These are phyloP conservation scores for Cucurbitaria berberidis DNA, from an alignment of 2,329 filamentous ascomycete species.

Conservation along the genomic window DNA sequence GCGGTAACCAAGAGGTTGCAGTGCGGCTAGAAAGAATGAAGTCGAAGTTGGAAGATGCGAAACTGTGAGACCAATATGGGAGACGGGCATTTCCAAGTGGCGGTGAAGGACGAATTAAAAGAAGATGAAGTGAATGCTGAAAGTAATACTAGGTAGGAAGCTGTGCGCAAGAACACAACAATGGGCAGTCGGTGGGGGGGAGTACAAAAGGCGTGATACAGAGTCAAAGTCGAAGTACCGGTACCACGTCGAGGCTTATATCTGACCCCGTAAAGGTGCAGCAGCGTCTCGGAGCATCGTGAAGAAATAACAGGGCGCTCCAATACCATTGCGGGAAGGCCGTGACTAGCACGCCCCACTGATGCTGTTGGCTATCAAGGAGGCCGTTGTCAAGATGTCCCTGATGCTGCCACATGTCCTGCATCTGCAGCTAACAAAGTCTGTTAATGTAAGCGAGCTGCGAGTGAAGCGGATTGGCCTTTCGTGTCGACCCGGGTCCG, in stretches of 20 bases:
- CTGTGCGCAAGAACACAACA: slow-evolving; percentile 18
- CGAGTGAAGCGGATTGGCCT: slow-evolving; percentile 38
- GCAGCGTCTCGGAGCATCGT: slow-evolving; percentile 33
- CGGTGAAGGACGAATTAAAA: slow-evolving; percentile 15
- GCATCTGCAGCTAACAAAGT: slow-evolving; percentile 46
- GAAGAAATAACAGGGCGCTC: slow-evolving; percentile 36
- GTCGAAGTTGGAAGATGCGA: slow-evolving; percentile 78
- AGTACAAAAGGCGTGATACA: slow-evolving; percentile 17
- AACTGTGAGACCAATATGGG: slow-evolving; percentile 71
- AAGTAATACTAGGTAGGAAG: slow-evolving; percentile 18
- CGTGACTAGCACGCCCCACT: slow-evolving; percentile 42
- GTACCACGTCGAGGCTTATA: slow-evolving; percentile 43
- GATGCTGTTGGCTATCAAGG: slow-evolving; percentile 44
- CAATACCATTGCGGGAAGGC: slow-evolving; percentile 41
- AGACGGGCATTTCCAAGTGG: slow-evolving; percentile 61
- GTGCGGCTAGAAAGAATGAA: slow-evolving; percentile 81
- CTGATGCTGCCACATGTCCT: slow-evolving; percentile 51
- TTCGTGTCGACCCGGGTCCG: slow-evolving; percentile 36
- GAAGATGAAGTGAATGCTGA: slow-evolving; percentile 8
- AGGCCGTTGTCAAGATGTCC: slow-evolving; percentile 42
- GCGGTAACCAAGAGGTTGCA: slow-evolving; percentile 77
- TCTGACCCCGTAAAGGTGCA: slow-evolving; percentile 29
- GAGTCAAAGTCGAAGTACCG: slow-evolving; percentile 17
- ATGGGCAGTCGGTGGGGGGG: slow-evolving; percentile 12
- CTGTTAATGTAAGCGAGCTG: slow-evolving; percentile 36